Evolutionary conservation across 139 green algal species (phyloP), one percentile per base, ranked within the genome.

Genomic region (Trebouxia sp.): DNA sequence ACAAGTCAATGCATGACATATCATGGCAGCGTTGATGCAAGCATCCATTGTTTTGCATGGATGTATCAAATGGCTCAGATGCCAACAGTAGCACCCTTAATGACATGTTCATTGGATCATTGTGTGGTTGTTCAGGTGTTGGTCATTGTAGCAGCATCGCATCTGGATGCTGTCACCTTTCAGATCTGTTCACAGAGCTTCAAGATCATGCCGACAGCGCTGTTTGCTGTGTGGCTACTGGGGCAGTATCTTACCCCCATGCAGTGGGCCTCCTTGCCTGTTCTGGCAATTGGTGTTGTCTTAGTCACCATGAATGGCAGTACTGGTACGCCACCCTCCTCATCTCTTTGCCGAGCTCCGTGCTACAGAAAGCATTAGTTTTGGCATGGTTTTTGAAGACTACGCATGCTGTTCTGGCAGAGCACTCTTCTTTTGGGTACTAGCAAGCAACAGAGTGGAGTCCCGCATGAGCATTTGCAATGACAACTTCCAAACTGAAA

Each of bases 121-220:
- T 28, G n/a, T 28, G 5, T 39, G 8, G 20, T 47, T 24, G 4
- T 26, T 56, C 87, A 91, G 86, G 82, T 89, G 47, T 80, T 92
- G 28, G 78, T 92, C 24, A 89, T 92, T 28, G 65, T 87, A 9
- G 87, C 87, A 32, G 89, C 87, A 8, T 86, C 81, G 0, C 83
- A 91, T 74, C 80, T 92, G 28, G 89, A 92, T 38, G 89, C 87
- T 0, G 87, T 92, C 7, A 88, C 87, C 58, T 92, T 89, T 55
- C 89, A 92, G 75, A 91, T 92, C 58, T 81, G 90, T 72, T 82
- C 50, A 51, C 89, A 92, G 69, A 83, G 80, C 53, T 90, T 92
- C 80, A 92, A 92, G 80, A 83, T 92, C 42, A 79, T 92, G 56
- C 89, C 89, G 6, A 92, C 89, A 43, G 89, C 89, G 7, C 38